phyloP scores from a whole-genome alignment of 2,329 filamentous ascomycete species.

The Domatiomyces globalis region DNA sequence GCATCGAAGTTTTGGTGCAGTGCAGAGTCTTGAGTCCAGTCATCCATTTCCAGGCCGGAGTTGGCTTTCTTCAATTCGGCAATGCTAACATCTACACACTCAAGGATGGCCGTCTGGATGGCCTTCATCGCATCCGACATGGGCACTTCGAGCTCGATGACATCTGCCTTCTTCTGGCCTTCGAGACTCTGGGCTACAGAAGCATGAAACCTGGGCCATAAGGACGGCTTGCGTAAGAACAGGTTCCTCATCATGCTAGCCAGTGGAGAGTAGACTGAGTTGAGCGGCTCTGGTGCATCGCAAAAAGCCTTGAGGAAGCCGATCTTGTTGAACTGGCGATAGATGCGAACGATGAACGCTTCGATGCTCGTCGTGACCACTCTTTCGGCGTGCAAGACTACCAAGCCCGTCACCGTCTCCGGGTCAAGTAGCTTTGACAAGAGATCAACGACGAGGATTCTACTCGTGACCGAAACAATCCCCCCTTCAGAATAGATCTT shows the following conservation, averaged over 20 bases:
- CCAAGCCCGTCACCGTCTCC: constrained; percentile 69
- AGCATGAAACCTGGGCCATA: constrained; percentile 91
- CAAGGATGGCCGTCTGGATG: constrained; percentile 87
- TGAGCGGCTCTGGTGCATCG: constrained; percentile 82
- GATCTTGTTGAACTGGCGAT: constrained; percentile 81
- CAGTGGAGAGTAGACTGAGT: constrained; percentile 73
- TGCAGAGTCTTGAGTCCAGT: constrained; percentile 91
- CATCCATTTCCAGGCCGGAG: constrained; percentile 80
- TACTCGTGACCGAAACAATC: constrained; percentile 89
- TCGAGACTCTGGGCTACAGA: constrained; percentile 80
- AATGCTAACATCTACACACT: constrained; percentile 91
- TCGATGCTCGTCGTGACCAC: constrained; percentile 77
- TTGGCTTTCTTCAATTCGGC: constrained; percentile 87
- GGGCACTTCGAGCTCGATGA: constrained; percentile 88
- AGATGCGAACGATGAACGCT: constrained; percentile 88
- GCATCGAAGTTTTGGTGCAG: constrained; percentile 85
- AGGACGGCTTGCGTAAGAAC: constrained; percentile 71
- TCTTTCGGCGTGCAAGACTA: constrained; percentile 75
- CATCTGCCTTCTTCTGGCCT: constrained; percentile 82
- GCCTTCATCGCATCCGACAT: constrained; percentile 91
- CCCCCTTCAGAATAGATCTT: constrained; percentile 84
- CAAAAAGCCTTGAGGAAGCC: constrained; percentile 96
- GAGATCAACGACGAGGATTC: constrained; percentile 87
- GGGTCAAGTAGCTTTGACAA: constrained; percentile 68
- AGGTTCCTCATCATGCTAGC: constrained; percentile 84